Evolutionary conservation across 306 rosid genomes (phyloP).

Genomic region (Cucumis cinereus): DNA sequence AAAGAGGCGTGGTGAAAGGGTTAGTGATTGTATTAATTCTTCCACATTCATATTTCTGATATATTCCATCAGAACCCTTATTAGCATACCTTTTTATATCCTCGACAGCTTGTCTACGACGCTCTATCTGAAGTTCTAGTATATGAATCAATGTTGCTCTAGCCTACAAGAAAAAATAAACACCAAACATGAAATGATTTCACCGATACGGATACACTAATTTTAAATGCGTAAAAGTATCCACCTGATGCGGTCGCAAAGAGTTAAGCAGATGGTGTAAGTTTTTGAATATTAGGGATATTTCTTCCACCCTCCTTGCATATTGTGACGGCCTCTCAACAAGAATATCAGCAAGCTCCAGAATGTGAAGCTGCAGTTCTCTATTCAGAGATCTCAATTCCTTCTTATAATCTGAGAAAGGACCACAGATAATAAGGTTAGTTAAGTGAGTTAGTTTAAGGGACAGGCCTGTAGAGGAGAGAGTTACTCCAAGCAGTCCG

Average conservation of each 20-base stretch:
- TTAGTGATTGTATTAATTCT: no score
- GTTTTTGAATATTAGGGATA: conserved; percentile 85
- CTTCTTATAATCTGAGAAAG: conserved; percentile 63
- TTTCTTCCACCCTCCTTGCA: conserved; percentile 92
- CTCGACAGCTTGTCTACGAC: conserved; percentile 84
- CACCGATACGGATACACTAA: not conserved
- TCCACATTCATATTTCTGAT: not conserved
- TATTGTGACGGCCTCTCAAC: conserved; percentile 89
- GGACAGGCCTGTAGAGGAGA: not conserved
- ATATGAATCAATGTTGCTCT: conserved; percentile 82
- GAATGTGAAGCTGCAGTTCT: conserved; percentile 68
- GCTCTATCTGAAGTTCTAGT: conserved; percentile 77
- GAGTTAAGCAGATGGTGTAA: conserved; percentile 86
- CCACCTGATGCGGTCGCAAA: conserved; percentile 82
- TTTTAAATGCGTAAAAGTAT: not conserved
- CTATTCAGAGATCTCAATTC: conserved; percentile 78
- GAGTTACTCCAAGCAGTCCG: not conserved
- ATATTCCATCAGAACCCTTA: not conserved
- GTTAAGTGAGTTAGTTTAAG: not conserved
- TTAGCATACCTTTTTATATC: conserved; percentile 74
- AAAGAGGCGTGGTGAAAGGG: not conserved
- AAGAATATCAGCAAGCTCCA: conserved; percentile 95
- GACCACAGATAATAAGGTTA: not conserved
- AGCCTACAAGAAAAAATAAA: conserved; percentile 37
- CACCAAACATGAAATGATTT: not conserved